A percentile compares a stretch with the other conserved stretches of the same genome.
Conservation (phyloP, 1,139 yeast species). For the Scheffersomyces stambukii region DNA sequence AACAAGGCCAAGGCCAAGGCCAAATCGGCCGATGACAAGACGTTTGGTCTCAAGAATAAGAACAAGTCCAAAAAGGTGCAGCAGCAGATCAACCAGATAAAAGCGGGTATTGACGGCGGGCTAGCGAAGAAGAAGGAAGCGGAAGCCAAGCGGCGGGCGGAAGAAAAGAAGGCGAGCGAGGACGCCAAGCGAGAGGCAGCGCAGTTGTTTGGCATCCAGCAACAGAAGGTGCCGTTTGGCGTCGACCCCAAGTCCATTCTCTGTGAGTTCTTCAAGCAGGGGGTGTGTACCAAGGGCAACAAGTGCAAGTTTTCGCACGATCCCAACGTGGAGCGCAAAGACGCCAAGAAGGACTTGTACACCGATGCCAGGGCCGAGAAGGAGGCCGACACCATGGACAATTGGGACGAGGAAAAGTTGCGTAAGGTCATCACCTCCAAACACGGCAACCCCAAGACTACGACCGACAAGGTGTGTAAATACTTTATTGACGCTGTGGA, state of each 20-base stretch:
- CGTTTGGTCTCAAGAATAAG: conserved; percentile 93
- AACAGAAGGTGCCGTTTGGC: conserved; percentile 92
- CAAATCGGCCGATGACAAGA: conserved; percentile 77
- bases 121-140: conserved; percentile 72
- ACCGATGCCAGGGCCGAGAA: conserved; percentile 78
- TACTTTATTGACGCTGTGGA: conserved; percentile 95
- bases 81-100: conserved; percentile 72
- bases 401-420: conserved; percentile 95
- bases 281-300: conserved; percentile 82
- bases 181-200: conserved; percentile 86
- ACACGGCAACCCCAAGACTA: conserved; percentile 91
- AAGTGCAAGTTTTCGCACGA: conserved; percentile 97
- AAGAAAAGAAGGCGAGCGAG: conserved; percentile 89
- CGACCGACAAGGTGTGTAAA: conserved; percentile 94
- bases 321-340: conserved; percentile 78
- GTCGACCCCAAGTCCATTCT: conserved; percentile 94
- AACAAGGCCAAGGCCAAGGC: conserved; percentile 66
- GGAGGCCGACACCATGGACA: conserved; percentile 87
- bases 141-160: conserved; percentile 66
- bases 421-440: conserved; percentile 82
- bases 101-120: conserved; percentile 59
- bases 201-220: conserved; percentile 65
- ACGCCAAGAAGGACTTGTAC: conserved; percentile 86
- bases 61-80: conserved; percentile 92
- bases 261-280: conserved; percentile 88